Conservation (phyloP, 108 stramenopile genomes). For the Discostella stelligeroides region DNA sequence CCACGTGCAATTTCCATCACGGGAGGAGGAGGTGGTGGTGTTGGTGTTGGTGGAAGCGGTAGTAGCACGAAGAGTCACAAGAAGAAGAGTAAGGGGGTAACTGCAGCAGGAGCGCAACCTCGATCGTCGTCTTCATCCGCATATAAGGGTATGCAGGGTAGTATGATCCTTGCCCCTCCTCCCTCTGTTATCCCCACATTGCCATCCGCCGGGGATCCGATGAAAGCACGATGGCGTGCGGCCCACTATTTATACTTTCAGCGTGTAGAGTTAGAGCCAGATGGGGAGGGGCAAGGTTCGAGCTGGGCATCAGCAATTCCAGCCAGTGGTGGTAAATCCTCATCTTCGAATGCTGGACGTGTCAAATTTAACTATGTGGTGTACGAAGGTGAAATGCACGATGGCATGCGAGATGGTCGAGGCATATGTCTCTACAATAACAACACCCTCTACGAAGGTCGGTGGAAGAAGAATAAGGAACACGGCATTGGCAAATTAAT, state of each 20-base stretch:
- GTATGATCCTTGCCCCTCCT: constrained; percentile 6
- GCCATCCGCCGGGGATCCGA: constrained; percentile 69
- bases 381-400: constrained; percentile 90
- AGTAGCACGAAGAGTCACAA: constrained; percentile 18
- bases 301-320: constrained; percentile 7
- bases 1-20: not conserved
- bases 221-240: constrained; percentile 76
- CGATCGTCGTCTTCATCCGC: not conserved
- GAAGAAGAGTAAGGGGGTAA: constrained; percentile 16
- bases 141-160: constrained; percentile 5
- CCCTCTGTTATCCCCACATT: constrained; percentile 36
- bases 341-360: constrained; percentile 21
- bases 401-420: constrained; percentile 70
- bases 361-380: constrained; percentile 67
- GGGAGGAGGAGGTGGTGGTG: no score
- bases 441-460: constrained; percentile 84
- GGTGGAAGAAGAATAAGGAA: constrained; percentile 86
- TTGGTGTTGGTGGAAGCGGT: no score
- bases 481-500: constrained; percentile 82
- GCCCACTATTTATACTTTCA: constrained; percentile 87
- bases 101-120: not conserved
- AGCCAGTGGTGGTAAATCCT: constrained; percentile 11
- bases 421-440: constrained; percentile 86
- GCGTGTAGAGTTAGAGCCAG: constrained; percentile 42
- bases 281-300: constrained; percentile 7